These are phyloP conservation scores for Rhodotorula sp. DNA, from an alignment of 1,284 basidiomycete genomes.

Conservation along the genomic window DNA sequence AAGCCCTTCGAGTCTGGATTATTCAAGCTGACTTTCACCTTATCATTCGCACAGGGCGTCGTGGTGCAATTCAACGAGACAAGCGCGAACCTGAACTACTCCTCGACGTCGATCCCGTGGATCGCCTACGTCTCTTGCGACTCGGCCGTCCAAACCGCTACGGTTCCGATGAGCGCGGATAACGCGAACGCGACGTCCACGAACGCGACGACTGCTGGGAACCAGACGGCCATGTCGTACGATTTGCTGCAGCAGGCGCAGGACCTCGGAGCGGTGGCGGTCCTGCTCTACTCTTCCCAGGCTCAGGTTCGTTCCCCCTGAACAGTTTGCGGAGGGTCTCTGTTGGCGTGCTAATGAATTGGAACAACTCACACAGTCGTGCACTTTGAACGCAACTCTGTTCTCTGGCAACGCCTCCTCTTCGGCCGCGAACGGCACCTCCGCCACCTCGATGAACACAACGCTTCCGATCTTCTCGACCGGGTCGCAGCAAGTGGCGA, in stretches of 20 bases:
- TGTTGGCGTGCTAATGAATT: not conserved
- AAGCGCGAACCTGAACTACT: slow-evolving; percentile 6
- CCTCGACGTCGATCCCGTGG: slow-evolving; percentile 15
- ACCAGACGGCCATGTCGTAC: not conserved
- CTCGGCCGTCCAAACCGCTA: not conserved
- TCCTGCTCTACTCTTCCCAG: slow-evolving; percentile 24
- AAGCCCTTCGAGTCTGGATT: not conserved
- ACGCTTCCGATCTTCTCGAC: slow-evolving; percentile 16
- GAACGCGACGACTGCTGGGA: not conserved
- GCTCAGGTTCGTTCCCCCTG: slow-evolving; percentile 4
- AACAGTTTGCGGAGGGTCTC: not conserved
- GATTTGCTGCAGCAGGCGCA: slow-evolving; percentile 17
- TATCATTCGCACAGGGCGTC: slow-evolving; percentile 6
- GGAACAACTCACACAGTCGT: not conserved
- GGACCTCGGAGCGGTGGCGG: slow-evolving; percentile 14
- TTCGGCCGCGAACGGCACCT: not conserved
- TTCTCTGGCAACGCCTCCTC: not conserved
- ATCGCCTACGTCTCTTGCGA: slow-evolving; percentile 35
- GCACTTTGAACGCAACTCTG: slow-evolving; percentile 10
- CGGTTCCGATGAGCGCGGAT: not conserved
- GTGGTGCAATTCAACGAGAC: slow-evolving; percentile 26
- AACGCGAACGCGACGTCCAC: not conserved
- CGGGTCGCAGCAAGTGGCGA: not conserved
- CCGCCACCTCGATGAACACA: slow-evolving; percentile 1
- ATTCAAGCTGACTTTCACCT: not conserved